Evolutionary conservation across 2,329 filamentous ascomycete species (phyloP), one percentile per base, ranked within the genome.

Genomic region (Fragosphaeria purpurea): DNA sequence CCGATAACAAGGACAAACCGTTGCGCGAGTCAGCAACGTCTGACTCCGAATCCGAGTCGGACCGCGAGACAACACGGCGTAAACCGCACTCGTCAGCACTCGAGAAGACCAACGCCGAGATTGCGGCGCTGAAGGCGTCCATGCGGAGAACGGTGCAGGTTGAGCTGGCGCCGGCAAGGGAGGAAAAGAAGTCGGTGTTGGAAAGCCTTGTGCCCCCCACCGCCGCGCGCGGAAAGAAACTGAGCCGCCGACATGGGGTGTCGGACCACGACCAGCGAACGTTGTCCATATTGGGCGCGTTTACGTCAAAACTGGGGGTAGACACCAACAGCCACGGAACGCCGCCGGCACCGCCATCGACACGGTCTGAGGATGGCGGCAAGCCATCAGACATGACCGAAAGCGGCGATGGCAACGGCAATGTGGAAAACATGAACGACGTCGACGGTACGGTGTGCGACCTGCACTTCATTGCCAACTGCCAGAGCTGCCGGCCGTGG

Each of bases 391-490:
- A 56, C 9, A 34, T 41, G 12, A 35, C 44, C 22, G 32, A 42
- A 5, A 32, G 37, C 1, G 41, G 37, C 5, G 62, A 57, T 10
- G 45, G 49, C 4, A 43, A n/a, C 11, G 46, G 32, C 11, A 44
- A 8, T 32, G 58, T 61, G 8, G 60, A 62, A 10, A 62, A 61
- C 35, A 58, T 58, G 5, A 59, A 42, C n/a, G 44, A 50, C 10
- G 83, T 39, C n/a, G 41, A 49, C n/a, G 83, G 81, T 3, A 76
- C 76, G 46, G 74, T 94, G 4, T 98, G 93, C 62, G 93, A 97
- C 64, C 70, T 98, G 38, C 93, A 98, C 65, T 98, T 97, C 66
- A 94, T 98, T 56, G 86, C 86, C 46, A 87, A 94, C 60, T 98
- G 93, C 65, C 88, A 95, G 63, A 95, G 88, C 43, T 97, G 93